A percentile compares a stretch with the other conserved stretches of the same genome.
Conservation (phyloP, 2,329 filamentous ascomycete genomes). For the Hypoxylon rubiginosum region DNA sequence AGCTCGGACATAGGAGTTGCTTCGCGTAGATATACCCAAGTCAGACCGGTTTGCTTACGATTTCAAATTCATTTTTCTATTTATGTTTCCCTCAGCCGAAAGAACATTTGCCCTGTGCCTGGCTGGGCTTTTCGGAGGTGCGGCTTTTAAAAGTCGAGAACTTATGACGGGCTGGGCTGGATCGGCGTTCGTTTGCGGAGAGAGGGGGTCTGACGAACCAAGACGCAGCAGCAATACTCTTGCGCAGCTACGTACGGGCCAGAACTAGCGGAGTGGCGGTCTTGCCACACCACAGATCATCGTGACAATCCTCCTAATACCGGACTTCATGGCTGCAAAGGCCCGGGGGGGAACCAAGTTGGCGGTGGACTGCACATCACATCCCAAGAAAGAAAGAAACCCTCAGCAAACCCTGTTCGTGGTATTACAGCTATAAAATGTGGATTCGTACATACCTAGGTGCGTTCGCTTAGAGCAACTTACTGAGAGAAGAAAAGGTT, state of each 20-base stretch:
- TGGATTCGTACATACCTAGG: constrained; percentile 20
- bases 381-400: constrained; percentile 21
- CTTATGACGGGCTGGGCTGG: constrained; percentile 20
- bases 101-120: constrained; percentile 15
- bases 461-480: constrained; percentile 28
- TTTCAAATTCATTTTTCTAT: constrained; percentile 22
- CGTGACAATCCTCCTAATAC: constrained; percentile 42
- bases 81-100: constrained; percentile 21
- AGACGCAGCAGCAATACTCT: constrained; percentile 1
- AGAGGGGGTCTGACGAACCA: constrained; percentile 37
- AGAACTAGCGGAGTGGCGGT: constrained; percentile 33
- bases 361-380: constrained; percentile 37
- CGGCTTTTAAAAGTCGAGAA: constrained; percentile 32
- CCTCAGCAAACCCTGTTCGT: constrained; percentile 21
- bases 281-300: constrained; percentile 42
- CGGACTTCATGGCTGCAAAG: constrained; percentile 33
- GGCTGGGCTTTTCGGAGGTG: constrained; percentile 13
- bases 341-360: constrained; percentile 34
- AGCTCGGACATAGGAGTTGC: constrained; percentile 31
- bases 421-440: constrained; percentile 39
- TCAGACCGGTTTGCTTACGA: constrained; percentile 24
- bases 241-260: constrained; percentile 9
- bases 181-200: constrained; percentile 35
- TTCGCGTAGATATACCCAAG: constrained; percentile 39
- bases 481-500: constrained; percentile 1